Base-by-base conservation (phyloP, 2,329 filamentous ascomycete species). In the Talaromyces albobiverticillius region DNA sequence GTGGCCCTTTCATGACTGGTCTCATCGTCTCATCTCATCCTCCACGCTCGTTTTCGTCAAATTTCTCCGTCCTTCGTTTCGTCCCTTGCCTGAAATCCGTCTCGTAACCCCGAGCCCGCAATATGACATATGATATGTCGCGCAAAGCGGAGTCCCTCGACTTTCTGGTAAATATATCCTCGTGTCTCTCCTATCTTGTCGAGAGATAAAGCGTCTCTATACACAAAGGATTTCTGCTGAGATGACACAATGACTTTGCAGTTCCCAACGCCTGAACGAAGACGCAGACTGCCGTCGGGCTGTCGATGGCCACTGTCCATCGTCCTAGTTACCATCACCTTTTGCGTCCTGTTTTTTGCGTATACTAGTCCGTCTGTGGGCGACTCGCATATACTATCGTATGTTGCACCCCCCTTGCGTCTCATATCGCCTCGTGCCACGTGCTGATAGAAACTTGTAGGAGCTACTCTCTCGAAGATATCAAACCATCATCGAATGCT, bases 251-350 rank as follows among this genome's bases (percentile, higher is more conserved):
- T 18, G 34, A 32, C 34, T 18, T 46, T 51, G 25, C 43, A 46
- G 47, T 55, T 53, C 45, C 34, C 51, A 31, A 34, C 51, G 22
- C 42, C 47, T n/a, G 53, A 55, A n/a, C 47, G 53, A 22, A 51
- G 49, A 49, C 48, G 50, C 41, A 52, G 41, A 43, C 25, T 55
- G 42, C 53, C 53, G 13, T 20, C 53, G 40, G 46, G 38, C 36
- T 55, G 53, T 41, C 47, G 47, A 47, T 55, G 53, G 53, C 53
- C 42, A 3, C 32, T 55, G 8, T 47, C 53, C 2, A 26, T 55
- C 13, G 53, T 48, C 25, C 41, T 36, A 18, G 42, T 42, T 10
- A 36, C 42, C 3, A 11, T 51, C 42, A 46, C 49, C 14, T 29
- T 55, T 6, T 31, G 43, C 20, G 47, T 55, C 20, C 23, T 55